Evolutionary conservation across 2,329 filamentous ascomycete genomes (phyloP).

Genomic region (Hypoxylon sp.): DNA sequence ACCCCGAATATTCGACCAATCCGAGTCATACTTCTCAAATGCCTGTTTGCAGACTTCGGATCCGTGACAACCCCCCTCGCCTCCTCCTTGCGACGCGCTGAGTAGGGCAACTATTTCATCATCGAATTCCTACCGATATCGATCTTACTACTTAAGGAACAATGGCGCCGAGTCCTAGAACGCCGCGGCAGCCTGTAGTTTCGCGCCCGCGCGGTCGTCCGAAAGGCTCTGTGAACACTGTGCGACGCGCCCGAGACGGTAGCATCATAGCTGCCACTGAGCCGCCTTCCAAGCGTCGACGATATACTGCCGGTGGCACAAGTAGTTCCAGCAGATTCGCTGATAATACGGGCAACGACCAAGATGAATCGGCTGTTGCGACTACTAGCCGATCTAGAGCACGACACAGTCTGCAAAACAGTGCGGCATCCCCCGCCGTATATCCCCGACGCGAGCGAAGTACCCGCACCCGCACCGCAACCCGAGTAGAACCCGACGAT

Average conservation of each 20-base stretch:
- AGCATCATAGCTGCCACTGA: slow-evolving; percentile 57
- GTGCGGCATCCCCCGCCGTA: slow-evolving; percentile 56
- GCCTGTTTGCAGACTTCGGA: slow-evolving; percentile 44
- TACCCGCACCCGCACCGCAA: slow-evolving; percentile 64
- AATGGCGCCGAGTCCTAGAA: slow-evolving; percentile 48
- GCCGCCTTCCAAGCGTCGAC: slow-evolving; percentile 73
- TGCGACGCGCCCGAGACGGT: slow-evolving; percentile 48
- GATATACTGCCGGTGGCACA: slow-evolving; percentile 86
- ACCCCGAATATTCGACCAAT: slow-evolving; percentile 19
- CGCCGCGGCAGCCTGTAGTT: slow-evolving; percentile 41
- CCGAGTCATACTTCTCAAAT: slow-evolving; percentile 41
- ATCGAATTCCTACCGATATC: slow-evolving; percentile 14
- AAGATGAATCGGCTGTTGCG: slow-evolving; percentile 59
- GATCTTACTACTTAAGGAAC: slow-evolving; percentile 11
- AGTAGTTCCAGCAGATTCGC: slow-evolving; percentile 87
- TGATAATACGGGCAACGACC: slow-evolving; percentile 73
- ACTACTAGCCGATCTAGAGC: slow-evolving; percentile 62
- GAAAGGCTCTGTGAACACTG: slow-evolving; percentile 33
- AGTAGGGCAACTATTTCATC: slow-evolving; percentile 39
- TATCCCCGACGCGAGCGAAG: slow-evolving; percentile 66
- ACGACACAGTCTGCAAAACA: slow-evolving; percentile 59
- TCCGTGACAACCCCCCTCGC: slow-evolving; percentile 43
- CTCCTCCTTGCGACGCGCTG: slow-evolving; percentile 49
- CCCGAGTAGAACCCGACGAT: slow-evolving; percentile 59
- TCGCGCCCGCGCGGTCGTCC: slow-evolving; percentile 42